Conservation (phyloP, 192 early-diverging fungal genomes). For the Rhizoclosmatium sp. region DNA sequence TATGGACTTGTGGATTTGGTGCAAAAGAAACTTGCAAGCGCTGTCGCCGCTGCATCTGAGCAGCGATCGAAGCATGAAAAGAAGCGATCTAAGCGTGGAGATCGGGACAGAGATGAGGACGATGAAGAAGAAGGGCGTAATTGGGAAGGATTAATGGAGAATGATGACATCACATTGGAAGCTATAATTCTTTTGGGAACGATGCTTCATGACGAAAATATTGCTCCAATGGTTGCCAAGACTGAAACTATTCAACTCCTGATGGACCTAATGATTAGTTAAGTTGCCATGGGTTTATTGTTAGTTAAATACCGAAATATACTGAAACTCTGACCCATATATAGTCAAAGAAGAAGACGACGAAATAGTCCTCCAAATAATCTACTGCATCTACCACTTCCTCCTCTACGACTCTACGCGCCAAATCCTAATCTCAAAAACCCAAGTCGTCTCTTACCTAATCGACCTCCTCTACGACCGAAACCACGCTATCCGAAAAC, state of each 20-base stretch:
- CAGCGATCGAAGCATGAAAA: neutral
- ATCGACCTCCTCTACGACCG: slow-evolving; percentile 69
- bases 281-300: slow-evolving; percentile 2
- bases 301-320: slow-evolving; percentile 17
- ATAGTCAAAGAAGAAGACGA: slow-evolving; percentile 70
- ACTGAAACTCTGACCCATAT: neutral
- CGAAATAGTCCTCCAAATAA: slow-evolving; percentile 68
- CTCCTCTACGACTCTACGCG: slow-evolving; percentile 54
- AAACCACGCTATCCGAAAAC: slow-evolving; percentile 60
- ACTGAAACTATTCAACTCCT: slow-evolving; percentile 48
- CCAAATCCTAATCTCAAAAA: slow-evolving; percentile 49
- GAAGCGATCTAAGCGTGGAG: neutral
- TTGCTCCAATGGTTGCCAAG: slow-evolving; percentile 55
- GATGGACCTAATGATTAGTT: slow-evolving; percentile 64
- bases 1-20: slow-evolving; percentile 55
- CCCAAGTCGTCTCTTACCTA: slow-evolving; percentile 62
- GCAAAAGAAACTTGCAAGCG: slow-evolving; percentile 29
- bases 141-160: slow-evolving; percentile 34
- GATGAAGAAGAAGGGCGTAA: slow-evolving; percentile 1
- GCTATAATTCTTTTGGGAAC: slow-evolving; percentile 56
- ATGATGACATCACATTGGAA: slow-evolving; percentile 64
- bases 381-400: slow-evolving; percentile 64
- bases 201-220: slow-evolving; percentile 60
- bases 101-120: slow-evolving; percentile 3
- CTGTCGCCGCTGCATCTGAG: slow-evolving; percentile 19